These are phyloP conservation scores for Diplogelasinospora grovesii DNA, from an alignment of 495 filamentous ascomycete genomes.

Conservation along the genomic window DNA sequence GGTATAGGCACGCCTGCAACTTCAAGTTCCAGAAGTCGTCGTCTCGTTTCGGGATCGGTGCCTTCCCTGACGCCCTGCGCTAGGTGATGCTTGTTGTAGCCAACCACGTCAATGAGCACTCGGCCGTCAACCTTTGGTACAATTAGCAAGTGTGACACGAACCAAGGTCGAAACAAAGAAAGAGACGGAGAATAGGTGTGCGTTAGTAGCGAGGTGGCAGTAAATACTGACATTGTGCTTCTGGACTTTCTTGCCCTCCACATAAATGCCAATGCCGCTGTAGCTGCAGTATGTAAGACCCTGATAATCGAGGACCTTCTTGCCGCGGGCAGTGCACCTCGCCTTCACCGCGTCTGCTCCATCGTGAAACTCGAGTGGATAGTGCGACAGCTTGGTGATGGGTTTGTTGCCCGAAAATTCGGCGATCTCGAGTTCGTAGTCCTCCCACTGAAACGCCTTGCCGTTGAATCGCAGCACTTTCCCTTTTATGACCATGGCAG, in stretches of 20 bases:
- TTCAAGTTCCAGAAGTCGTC: constrained; percentile 7
- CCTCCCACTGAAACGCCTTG: constrained; percentile 23
- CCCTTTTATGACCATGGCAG: constrained; percentile 12
- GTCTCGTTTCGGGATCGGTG: constrained; percentile 8
- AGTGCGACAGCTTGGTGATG: constrained; percentile 23
- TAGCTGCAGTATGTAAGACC: constrained; percentile 28
- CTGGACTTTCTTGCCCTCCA: constrained; percentile 4
- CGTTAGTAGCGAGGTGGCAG: too few relatives aligned
- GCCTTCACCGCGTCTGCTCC: constrained; percentile 13
- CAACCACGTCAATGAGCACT: constrained; percentile 31
- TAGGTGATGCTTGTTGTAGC: constrained; percentile 31
- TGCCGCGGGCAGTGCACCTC: constrained; percentile 20
- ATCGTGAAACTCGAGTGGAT: constrained; percentile 27
- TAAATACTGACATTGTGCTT: constrained; percentile 29
- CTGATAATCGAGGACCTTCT: constrained; percentile 28
- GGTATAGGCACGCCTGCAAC: too few relatives aligned
- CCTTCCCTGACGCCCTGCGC: constrained; percentile 21
- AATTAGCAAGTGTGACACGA: too few relatives aligned
- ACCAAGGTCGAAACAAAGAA: too few relatives aligned
- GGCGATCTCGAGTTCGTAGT: constrained; percentile 12
- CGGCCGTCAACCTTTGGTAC: too few relatives aligned
- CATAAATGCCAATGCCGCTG: constrained; percentile 22
- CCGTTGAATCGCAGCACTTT: constrained; percentile 28
- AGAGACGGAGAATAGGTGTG: too few relatives aligned
- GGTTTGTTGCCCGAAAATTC: constrained; percentile 22